Conservation (phyloP, 148 eudicot genomes). For the Fallopia convolvulus region DNA sequence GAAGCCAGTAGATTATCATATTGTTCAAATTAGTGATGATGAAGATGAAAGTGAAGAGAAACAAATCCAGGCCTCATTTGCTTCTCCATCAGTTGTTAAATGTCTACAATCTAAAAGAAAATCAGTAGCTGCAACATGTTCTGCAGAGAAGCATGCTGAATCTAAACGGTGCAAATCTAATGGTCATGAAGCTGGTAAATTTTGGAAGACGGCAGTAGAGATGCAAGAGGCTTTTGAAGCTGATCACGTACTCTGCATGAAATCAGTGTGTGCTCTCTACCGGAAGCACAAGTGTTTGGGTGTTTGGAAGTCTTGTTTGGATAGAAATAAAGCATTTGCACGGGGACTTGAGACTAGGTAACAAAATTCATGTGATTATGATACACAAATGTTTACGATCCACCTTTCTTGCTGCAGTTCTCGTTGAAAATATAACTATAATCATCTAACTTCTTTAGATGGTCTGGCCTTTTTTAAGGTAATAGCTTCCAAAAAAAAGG, state of each 20-base stretch:
- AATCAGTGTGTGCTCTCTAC: conserved; percentile 6
- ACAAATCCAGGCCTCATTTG: not conserved
- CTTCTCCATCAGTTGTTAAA: not conserved
- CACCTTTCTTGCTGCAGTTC: too few relatives aligned
- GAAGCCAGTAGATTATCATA: not conserved
- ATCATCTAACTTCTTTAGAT: too few relatives aligned
- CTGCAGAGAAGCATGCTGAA: not conserved
- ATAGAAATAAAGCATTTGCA: not conserved
- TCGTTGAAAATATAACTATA: too few relatives aligned
- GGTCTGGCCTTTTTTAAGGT: too few relatives aligned
- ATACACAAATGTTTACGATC: too few relatives aligned
- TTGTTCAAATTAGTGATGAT: not conserved
- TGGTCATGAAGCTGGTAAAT: too few relatives aligned
- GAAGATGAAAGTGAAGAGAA: not conserved
- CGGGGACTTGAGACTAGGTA: too few relatives aligned
- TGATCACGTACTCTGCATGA: not conserved
- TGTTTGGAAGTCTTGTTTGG: not conserved
- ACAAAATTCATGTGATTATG: too few relatives aligned
- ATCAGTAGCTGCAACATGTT: not conserved
- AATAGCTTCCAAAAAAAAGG: too few relatives aligned
- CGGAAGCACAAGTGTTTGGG: conserved; percentile 1
- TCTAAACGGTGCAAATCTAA: not conserved
- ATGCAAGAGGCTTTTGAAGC: not conserved
- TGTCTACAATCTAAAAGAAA: not conserved
- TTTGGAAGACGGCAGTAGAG: not conserved